Evolutionary conservation across 106 monocot species (phyloP).

Genomic region (Posidonia australis): DNA sequence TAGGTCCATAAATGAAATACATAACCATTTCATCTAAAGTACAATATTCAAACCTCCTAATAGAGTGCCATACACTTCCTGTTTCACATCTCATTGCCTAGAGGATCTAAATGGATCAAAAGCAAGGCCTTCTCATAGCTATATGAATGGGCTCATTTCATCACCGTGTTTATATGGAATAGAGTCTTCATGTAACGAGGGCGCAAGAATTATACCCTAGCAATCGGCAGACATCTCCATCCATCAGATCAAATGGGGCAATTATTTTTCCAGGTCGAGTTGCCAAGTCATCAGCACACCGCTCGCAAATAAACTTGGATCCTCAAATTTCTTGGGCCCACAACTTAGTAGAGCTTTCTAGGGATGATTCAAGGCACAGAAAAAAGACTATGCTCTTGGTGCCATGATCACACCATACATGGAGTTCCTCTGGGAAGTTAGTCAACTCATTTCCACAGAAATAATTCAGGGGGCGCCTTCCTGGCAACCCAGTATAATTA

Average conservation of each 20-base stretch:
- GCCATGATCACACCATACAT: neutral
- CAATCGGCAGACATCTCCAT: neutral
- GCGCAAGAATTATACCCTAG: too few relatives aligned
- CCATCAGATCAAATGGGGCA: neutral
- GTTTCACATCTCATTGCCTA: neutral
- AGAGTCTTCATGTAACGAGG: neutral
- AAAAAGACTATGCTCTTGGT: conserved; percentile 24
- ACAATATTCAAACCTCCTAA: neutral
- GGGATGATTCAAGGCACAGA: conserved; percentile 27
- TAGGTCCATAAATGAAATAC: neutral
- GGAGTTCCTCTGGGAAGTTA: neutral
- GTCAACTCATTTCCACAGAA: neutral
- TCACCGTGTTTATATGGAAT: neutral
- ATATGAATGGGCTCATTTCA: neutral
- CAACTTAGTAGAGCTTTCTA: conserved; percentile 29
- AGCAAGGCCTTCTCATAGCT: neutral
- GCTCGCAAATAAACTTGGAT: neutral
- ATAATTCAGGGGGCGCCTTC: neutral
- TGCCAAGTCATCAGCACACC: neutral
- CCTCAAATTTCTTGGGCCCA: neutral
- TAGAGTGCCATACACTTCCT: too few relatives aligned
- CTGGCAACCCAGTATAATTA: conserved; percentile 1
- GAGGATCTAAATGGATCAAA: neutral
- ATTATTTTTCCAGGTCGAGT: neutral
- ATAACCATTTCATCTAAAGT: neutral